Evolutionary conservation across 805 yeast genomes (phyloP).

Genomic region (Maudiozyma saulgeensis): DNA sequence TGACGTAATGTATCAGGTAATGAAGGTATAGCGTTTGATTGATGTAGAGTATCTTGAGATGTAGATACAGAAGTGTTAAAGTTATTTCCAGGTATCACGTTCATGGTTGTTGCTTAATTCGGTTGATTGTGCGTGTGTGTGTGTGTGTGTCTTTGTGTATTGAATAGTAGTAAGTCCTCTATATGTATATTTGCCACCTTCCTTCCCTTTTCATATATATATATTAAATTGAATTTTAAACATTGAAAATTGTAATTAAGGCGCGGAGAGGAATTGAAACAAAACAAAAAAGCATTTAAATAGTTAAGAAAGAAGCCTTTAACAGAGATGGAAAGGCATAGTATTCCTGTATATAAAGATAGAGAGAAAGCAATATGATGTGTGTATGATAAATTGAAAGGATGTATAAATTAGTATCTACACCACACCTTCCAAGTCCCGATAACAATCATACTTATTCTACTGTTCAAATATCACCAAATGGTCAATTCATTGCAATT

Average conservation of each 20-base stretch:
- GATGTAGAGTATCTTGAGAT: conserved; percentile 38
- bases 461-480: conserved; percentile 50
- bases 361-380: too few relatives aligned
- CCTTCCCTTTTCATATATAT: too few relatives aligned
- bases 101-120: conserved; percentile 13
- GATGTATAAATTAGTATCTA: background rate
- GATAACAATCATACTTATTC: conserved; percentile 20
- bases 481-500: conserved; percentile 49
- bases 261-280: too few relatives aligned
- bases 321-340: background rate
- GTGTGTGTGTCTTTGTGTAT: background rate
- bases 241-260: too few relatives aligned
- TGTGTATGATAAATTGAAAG: too few relatives aligned
- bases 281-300: too few relatives aligned
- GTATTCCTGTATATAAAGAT: too few relatives aligned
- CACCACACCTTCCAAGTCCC: background rate
- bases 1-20: conserved; percentile 60
- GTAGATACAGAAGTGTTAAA: conserved; percentile 41
- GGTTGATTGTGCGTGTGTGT: background rate
- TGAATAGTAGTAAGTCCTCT: too few relatives aligned
- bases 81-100: conserved; percentile 47
- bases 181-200: too few relatives aligned
- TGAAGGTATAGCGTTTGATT: conserved; percentile 59
- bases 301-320: too few relatives aligned
- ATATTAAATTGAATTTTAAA: too few relatives aligned